A percentile compares a stretch with the other conserved stretches of the same genome.
Evolutionary conservation across 1,139 yeast genomes (phyloP).

Genomic region (Zygosaccharomyces sapae): DNA sequence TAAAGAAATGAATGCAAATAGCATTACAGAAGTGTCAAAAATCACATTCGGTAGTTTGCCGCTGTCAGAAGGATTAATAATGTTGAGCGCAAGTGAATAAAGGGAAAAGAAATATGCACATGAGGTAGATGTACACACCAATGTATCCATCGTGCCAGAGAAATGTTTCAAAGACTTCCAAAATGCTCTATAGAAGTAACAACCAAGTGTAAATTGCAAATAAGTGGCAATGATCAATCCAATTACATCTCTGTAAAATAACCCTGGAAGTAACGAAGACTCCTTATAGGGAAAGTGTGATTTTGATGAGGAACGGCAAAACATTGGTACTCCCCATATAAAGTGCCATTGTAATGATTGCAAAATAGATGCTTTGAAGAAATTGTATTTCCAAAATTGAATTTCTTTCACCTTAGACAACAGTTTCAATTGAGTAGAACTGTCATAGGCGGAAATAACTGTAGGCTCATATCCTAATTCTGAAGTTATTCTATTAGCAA

Average conservation of each 20-base stretch:
- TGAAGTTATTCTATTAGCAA: slow-evolving; percentile 48
- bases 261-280: slow-evolving; percentile 42
- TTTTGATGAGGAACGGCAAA: slow-evolving; percentile 17
- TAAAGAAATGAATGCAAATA: slow-evolving; percentile 73
- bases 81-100: slow-evolving; percentile 48
- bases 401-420: slow-evolving; percentile 71
- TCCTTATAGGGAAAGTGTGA: slow-evolving; percentile 23
- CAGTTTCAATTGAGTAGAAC: slow-evolving; percentile 56
- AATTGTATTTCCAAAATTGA: slow-evolving; percentile 58
- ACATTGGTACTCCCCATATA: slow-evolving; percentile 32
- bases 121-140: slow-evolving; percentile 78
- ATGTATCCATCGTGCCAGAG: slow-evolving; percentile 93
- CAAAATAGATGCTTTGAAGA: slow-evolving; percentile 43
- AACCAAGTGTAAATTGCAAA: slow-evolving; percentile 62
- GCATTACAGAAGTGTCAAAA: slow-evolving; percentile 86
- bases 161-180: slow-evolving; percentile 61
- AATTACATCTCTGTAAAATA: slow-evolving; percentile 57
- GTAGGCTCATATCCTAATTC: slow-evolving; percentile 47
- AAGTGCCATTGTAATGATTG: slow-evolving; percentile 24
- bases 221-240: slow-evolving; percentile 60
- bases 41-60: slow-evolving; percentile 59
- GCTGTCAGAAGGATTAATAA: slow-evolving; percentile 33
- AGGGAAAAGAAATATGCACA: slow-evolving; percentile 75
- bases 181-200: slow-evolving; percentile 60
- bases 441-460: slow-evolving; percentile 31